phyloP scores from a whole-genome alignment of 2,329 filamentous ascomycete genomes.

The Cyclaneusma minus region DNA sequence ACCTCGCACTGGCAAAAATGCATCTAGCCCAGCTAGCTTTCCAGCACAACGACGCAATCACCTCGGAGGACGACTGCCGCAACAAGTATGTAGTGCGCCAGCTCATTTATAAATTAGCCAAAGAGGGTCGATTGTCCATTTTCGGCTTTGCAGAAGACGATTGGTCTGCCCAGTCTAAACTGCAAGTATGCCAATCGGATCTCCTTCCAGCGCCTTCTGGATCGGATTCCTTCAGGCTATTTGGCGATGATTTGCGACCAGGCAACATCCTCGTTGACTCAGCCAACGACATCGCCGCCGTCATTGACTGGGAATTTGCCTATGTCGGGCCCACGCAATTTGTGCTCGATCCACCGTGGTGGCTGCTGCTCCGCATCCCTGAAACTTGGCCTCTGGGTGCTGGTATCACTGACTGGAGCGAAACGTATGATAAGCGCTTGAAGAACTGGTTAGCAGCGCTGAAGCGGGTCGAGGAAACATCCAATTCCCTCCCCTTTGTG shows the following conservation, averaged over 20 bases:
- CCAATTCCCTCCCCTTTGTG: neutral
- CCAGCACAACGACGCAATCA: constrained; percentile 24
- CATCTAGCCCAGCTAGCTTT: constrained; percentile 18
- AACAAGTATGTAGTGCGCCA: constrained; percentile 27
- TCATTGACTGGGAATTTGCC: constrained; percentile 27
- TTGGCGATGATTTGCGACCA: constrained; percentile 20
- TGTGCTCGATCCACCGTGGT: constrained; percentile 22
- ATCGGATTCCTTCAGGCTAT: constrained; percentile 14
- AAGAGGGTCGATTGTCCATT: constrained; percentile 7
- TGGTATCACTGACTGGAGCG: constrained; percentile 18
- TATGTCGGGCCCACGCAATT: constrained; percentile 22
- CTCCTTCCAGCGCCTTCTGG: constrained; percentile 8
- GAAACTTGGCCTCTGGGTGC: constrained; percentile 20
- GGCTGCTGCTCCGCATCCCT: constrained; percentile 20
- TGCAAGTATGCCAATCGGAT: neutral
- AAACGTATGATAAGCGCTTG: constrained; percentile 18
- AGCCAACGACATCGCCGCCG: constrained; percentile 14
- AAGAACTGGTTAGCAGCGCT: constrained; percentile 19
- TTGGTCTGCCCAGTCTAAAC: constrained; percentile 16
- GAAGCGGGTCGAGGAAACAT: constrained; percentile 17
- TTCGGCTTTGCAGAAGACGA: constrained; percentile 10
- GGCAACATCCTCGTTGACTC: constrained; percentile 20
- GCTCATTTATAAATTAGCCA: constrained; percentile 22
- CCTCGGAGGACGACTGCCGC: constrained; percentile 22
- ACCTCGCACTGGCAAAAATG: constrained; percentile 8